Base-by-base conservation (phyloP, 495 filamentous ascomycete species). In the Penicillium diatomitis region DNA sequence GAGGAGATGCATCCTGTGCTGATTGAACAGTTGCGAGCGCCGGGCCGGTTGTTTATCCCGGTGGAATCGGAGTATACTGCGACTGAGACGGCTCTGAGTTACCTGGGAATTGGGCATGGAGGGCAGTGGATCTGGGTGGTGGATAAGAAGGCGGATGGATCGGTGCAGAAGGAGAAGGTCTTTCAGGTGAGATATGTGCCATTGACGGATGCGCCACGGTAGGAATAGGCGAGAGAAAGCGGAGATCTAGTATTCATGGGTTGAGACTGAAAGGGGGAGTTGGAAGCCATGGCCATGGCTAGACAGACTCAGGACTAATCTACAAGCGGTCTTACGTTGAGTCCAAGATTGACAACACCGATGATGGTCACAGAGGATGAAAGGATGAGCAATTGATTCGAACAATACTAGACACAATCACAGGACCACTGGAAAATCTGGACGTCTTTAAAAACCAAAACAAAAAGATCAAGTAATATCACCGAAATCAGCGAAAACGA, bases 181-280 rank as follows among this genome's bases (percentile, higher is more conserved):
- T 88, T 86, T 68, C 87, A 84, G 36, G 92, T 99, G 46, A 72
- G 83, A 60, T 98, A 97, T 72, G 94, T 98, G 49, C 92, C 94
- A 29, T 67, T 98, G 69, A 96, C 90, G 32, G 91, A 97, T 72
- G 78, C 87, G 43, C 89, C 86, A 32, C 51, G 38, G 42, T 31
- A 8, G 49, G 6, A 38, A 38, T n/a, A 28, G 12, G 4, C 12
- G 6, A 40, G 2, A 40, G 29, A 8, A 20, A n/a, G 32, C 6
- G 27, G 6, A 8, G 36, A 33, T 2, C 35, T 11, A 31, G 4
- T 40, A 12, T 33, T 40, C 29, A 3, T 28, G 5, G n/a, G 8
- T 4, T 7, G 33, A 3, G 10, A 6, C 11, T 3, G 20, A 20
- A 20, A 20, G 20, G 20, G 2, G 20, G 20, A 20, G 20, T 20